Conservation (phyloP, 176 grass and related monocot genomes). For the Rhynchospora pubera region DNA sequence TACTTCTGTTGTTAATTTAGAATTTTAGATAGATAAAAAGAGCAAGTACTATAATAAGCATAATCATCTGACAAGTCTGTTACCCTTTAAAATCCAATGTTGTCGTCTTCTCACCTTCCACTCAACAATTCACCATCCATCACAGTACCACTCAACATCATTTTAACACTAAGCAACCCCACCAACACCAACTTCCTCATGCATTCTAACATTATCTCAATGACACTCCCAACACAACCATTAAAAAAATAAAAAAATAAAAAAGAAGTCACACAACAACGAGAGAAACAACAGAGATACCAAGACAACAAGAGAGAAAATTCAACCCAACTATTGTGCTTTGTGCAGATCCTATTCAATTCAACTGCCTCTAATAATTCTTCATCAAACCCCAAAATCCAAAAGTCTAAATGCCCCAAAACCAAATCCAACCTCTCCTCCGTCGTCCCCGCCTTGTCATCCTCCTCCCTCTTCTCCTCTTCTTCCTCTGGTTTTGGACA, state of each 20-base stretch:
- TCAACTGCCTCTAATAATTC: neutral
- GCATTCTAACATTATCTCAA: neutral
- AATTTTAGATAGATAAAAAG: too few relatives aligned
- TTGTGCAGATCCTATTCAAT: neutral
- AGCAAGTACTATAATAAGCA: too few relatives aligned
- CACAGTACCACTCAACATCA: neutral
- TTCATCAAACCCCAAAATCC: neutral
- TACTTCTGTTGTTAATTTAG: too few relatives aligned
- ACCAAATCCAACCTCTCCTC: slow-evolving; percentile 3
- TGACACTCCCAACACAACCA: neutral
- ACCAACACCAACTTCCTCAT: neutral
- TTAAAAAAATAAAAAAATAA: neutral
- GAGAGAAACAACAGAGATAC: neutral
- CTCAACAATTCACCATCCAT: too few relatives aligned
- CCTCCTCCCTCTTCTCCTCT: slow-evolving; percentile 22
- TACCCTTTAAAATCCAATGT: neutral
- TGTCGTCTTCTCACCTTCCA: neutral
- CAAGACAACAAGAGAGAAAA: neutral
- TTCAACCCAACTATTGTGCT: neutral
- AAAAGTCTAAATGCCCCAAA: slow-evolving; percentile 5
- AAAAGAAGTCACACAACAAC: neutral
- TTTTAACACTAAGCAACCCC: neutral
- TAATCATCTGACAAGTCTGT: too few relatives aligned
- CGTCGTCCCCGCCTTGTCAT: slow-evolving; percentile 8
- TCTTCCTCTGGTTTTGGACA: slow-evolving; percentile 14